These are phyloP conservation scores for Alisma plantagoaquatica DNA, from an alignment of 106 monocot genomes.

Conservation along the genomic window DNA sequence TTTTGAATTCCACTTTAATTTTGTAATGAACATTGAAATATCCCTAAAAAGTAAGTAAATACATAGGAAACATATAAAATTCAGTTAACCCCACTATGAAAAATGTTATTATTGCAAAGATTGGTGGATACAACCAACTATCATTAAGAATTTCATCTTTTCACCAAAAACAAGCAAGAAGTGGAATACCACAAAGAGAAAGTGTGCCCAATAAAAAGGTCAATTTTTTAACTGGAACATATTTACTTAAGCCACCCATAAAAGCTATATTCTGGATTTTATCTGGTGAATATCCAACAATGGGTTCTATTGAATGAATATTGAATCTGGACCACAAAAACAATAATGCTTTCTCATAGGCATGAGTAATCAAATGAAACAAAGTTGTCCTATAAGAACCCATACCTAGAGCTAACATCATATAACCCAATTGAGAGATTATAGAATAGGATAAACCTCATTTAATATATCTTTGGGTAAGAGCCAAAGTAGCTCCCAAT, in stretches of 20 bases:
- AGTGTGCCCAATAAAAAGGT: conserved; percentile 6
- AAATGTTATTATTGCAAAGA: conserved; percentile 2
- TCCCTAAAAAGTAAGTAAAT: background rate
- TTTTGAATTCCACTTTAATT: conserved; percentile 5
- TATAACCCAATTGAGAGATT: conserved; percentile 22
- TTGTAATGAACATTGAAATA: conserved; percentile 2
- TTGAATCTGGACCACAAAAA: no score
- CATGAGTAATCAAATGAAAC: conserved; percentile 22
- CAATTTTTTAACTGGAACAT: conserved; percentile 14
- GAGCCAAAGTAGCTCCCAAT: no score
- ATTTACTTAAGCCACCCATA: conserved; percentile 10
- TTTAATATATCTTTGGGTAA: no score
- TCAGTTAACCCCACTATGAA: no score
- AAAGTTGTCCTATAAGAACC: conserved; percentile 10
- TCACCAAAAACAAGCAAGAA: no score
- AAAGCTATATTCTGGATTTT: no score
- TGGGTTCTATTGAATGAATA: no score
- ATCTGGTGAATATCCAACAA: no score
- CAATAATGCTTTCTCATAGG: conserved; percentile 9
- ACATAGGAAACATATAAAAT: background rate
- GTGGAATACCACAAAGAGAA: no score
- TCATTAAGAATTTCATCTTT: conserved; percentile 11
- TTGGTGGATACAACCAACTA: conserved; percentile 6
- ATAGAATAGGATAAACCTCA: conserved; percentile 25
- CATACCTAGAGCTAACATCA: conserved; percentile 18